phyloP scores from a whole-genome alignment of 1,139 yeast species.

The Yamadazyma sp. region DNA sequence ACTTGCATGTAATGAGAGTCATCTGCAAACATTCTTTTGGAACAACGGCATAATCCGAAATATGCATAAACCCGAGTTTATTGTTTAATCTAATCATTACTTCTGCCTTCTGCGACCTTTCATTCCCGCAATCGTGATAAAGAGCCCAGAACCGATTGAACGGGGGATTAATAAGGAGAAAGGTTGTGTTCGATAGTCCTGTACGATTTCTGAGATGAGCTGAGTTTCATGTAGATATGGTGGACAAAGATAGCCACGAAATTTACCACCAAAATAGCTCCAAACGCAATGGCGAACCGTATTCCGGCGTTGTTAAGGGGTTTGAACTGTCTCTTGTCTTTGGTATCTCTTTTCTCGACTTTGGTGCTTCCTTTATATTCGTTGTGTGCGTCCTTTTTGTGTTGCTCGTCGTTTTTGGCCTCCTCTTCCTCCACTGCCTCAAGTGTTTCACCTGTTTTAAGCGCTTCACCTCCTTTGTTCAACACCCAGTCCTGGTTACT shows the following conservation, averaged over 20 bases:
- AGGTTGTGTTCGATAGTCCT: conserved; percentile 36
- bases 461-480: too few relatives aligned
- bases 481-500: not conserved
- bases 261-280: conserved; percentile 32
- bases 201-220: conserved; percentile 32
- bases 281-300: conserved; percentile 29
- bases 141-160: not conserved
- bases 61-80: conserved; percentile 1
- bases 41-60: conserved; percentile 2
- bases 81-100: not conserved
- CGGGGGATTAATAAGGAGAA: conserved; percentile 25
- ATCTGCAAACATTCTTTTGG: not conserved
- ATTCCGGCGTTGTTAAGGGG: conserved; percentile 20
- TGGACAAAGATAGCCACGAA: conserved; percentile 37
- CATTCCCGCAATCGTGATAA: not conserved
- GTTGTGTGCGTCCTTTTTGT: conserved; percentile 4
- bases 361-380: conserved; percentile 5
- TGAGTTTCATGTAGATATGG: conserved; percentile 31
- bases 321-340: conserved; percentile 1
- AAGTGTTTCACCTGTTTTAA: not conserved
- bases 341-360: conserved; percentile 1
- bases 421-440: not conserved
- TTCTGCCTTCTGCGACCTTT: too few relatives aligned
- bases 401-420: not conserved
- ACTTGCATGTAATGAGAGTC: too few relatives aligned